Base-by-base conservation (phyloP, 73 alveolate species). In the Tetrahymena borealis region DNA sequence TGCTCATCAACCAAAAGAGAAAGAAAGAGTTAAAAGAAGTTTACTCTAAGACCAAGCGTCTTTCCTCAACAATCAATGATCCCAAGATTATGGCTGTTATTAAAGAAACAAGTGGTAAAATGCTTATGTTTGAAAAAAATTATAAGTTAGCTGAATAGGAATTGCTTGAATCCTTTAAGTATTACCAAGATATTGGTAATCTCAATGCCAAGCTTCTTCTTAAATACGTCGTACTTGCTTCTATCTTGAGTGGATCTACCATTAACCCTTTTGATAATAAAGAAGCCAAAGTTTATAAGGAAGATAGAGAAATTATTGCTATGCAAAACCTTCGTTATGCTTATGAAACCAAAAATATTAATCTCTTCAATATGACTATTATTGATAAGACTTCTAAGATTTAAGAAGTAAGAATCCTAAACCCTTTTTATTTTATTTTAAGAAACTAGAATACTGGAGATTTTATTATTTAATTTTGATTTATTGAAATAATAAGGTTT, bases 231-330 rank as follows among this genome's bases (percentile, higher is more conserved):
- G 94, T 93, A 11, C 93, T 97, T 33, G 97, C 99, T 5, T 92
- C 97, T 40, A 97, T 97, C 38, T 79, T 97, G 40, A 39, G 95
- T 7, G 90, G 94, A 33, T 94, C 97, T 18, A 42, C 78, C 28
- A 96, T 97, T 93, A 97, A 97, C 91, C 96, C 96, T 90, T 91
- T 95, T 7, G 97, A 94, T 31, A 95, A 97, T 15, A 91, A 96
- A 94, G 99, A 97, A 78, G 99, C 98, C 5, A 97, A 96, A 92
- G 99, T 97, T 28, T 97, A 95, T 92, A 92, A 94, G 39, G 98
- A 96, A 35, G 98, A 96, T 90, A 91, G 96, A 37, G 95, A 96
- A 90, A 96, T 96, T 39, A 90, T 93, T 24, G 98, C 97, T 15
- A 91, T 96, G 91, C 90, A 94, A 96, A 94, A 90, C 12, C 78